Evolutionary conservation across 768 basidiomycete genomes (phyloP).

Genomic region (Dictyophora rubrovolvata): DNA sequence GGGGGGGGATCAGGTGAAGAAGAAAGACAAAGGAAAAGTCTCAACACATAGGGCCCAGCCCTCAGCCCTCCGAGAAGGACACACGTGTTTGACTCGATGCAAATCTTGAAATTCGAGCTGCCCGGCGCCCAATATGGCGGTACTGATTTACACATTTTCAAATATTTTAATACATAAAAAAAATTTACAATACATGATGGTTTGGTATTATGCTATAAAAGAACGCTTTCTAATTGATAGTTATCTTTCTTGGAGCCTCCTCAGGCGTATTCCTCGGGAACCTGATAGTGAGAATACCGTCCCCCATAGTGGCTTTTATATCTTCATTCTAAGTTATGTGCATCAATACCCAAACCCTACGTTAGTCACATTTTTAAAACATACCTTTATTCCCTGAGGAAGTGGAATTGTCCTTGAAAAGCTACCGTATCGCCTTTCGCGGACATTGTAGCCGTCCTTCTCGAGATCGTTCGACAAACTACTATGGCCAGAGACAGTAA

Average conservation of each 20-base stretch:
- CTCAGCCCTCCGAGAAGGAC: no score
- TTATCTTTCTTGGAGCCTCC: conserved; percentile 34
- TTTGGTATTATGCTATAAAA: no score
- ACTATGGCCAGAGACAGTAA: conserved; percentile 39
- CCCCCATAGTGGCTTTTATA: conserved; percentile 37
- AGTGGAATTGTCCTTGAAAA: conserved; percentile 40
- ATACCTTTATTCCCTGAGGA: conserved; percentile 40
- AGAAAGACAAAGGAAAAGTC: no score
- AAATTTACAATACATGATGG: no score
- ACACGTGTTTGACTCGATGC: no score
- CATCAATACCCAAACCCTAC: neutral
- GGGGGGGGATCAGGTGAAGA: no score
- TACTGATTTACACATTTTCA: no score
- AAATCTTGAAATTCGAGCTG: no score
- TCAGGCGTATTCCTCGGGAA: conserved; percentile 39
- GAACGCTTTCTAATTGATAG: conserved; percentile 11
- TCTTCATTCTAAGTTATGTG: conserved; percentile 26
- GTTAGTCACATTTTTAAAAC: neutral
- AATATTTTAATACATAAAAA: no score
- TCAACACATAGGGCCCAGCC: no score
- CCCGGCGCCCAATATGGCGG: no score
- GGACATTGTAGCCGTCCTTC: conserved; percentile 29
- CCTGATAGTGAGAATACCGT: conserved; percentile 37
- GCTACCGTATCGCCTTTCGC: conserved; percentile 38
- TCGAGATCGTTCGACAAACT: conserved; percentile 22